Evolutionary conservation across 495 filamentous ascomycete species (phyloP), one percentile per base, ranked within the genome.

Genomic region (Xylaria longipes): DNA sequence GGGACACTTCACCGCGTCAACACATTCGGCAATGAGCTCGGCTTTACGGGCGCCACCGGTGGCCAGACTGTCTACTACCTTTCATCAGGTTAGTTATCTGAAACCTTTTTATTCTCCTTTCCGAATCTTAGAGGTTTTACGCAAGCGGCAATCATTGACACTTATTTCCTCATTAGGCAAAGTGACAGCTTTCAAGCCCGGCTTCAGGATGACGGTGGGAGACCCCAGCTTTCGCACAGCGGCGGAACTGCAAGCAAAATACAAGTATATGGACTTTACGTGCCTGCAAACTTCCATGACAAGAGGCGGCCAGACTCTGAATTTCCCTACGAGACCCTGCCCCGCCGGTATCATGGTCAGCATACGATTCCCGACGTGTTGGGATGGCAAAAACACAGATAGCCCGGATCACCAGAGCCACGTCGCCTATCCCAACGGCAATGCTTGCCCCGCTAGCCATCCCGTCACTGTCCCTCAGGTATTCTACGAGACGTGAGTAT

Each of bases 381-480:
- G 82, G 82, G 80, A 84, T 46, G 81, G 82, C 72, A 77, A 76
- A 67, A 82, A 82, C 72, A 61, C 79, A 27, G 82, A 83, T 74
- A 76, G 72, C 61, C 80, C 82, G 1, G 78, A 84, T 72, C 82
- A 85, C 76, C 80, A 84, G 72, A 75, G 68, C 72, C 84, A 87
- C 75, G 77, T 82, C 3, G 80, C 82, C 12, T 83, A 83, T 73
- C 79, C 78, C 15, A 81, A 85, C 73, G 81, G 78, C 58, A 87
- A 87, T 29, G 71, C 71, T 12, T 91, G 89, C 75, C 89, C 89
- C 0, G 71, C 78, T 6, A 84, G 84, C 2, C 91, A 92, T 79
- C 89, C 91, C 0, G 79, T 84, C 7, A 85, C 85, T n/a, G 82
- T 90, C 11, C 82, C 88, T 45, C 87, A 88, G 20, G 80, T 93